Percentiles rank a stretch among this genome's conserved stretches.
Conservation (phyloP, 2,329 filamentous ascomycete genomes). For the Alternaria incomplexa region DNA sequence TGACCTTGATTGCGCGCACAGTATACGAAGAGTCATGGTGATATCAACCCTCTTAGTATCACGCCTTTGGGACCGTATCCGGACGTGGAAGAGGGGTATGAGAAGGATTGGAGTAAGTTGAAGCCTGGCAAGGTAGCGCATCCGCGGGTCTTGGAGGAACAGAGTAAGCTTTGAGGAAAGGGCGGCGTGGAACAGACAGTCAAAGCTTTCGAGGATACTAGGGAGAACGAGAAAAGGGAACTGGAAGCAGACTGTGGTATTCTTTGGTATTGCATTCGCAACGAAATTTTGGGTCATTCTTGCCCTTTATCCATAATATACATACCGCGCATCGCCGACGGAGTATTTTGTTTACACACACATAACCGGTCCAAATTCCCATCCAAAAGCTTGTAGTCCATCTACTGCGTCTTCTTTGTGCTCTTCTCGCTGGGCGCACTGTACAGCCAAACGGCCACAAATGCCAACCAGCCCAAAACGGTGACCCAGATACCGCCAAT, state of each 20-base stretch:
- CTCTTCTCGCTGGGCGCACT: constrained; percentile 64
- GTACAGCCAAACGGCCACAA: constrained; percentile 89
- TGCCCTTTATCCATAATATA: constrained; percentile 18
- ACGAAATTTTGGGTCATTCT: constrained; percentile 13
- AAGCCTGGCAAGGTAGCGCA: constrained; percentile 56
- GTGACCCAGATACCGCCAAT: constrained; percentile 87
- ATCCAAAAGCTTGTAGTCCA: background rate
- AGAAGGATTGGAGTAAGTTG: constrained; percentile 57
- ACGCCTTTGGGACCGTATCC: constrained; percentile 69
- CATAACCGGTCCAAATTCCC: background rate
- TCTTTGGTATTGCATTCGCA: constrained; percentile 1
- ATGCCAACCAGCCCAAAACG: constrained; percentile 80
- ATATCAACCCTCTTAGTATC: constrained; percentile 67
- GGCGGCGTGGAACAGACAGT: background rate
- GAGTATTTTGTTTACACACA: constrained; percentile 6
- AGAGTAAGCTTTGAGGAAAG: constrained; percentile 28
- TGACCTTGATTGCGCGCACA: constrained; percentile 16
- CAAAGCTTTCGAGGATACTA: background rate
- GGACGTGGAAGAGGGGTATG: constrained; percentile 60
- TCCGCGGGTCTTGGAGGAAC: constrained; percentile 43
- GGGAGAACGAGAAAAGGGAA: background rate
- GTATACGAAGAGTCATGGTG: constrained; percentile 65
- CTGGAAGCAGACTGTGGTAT: background rate
- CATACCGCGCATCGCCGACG: constrained; percentile 15
- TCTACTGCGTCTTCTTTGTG: constrained; percentile 57